Percentiles rank a stretch among this genome's conserved stretches.
phyloP scores from a whole-genome alignment of 1,139 yeast species.

The Taphrina betulina region DNA sequence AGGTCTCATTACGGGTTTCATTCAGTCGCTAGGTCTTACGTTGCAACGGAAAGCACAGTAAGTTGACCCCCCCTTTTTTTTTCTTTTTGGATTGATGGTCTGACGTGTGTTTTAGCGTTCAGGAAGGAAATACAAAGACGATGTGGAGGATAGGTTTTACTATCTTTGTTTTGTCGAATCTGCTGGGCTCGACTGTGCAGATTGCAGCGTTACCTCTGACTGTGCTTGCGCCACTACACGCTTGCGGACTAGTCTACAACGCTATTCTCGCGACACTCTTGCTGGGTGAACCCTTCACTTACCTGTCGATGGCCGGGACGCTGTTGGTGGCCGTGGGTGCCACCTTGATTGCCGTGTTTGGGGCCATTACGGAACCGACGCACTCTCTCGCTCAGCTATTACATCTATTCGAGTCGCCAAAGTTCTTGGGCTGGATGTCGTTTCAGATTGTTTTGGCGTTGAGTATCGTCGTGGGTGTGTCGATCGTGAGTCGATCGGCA shows the following conservation, averaged over 20 bases:
- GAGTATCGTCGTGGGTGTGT: slow-evolving; percentile 39
- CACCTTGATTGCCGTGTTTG: slow-evolving; percentile 72
- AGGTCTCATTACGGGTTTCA: slow-evolving; percentile 73
- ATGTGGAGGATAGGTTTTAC: slow-evolving; percentile 76
- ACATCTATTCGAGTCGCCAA: slow-evolving; percentile 46
- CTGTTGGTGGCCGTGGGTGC: slow-evolving; percentile 72
- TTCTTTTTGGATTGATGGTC: no score
- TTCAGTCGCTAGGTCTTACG: slow-evolving; percentile 80
- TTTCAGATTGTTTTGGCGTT: slow-evolving; percentile 43
- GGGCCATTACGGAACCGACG: slow-evolving; percentile 57
- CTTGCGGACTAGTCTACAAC: slow-evolving; percentile 83
- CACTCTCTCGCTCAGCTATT: slow-evolving; percentile 53
- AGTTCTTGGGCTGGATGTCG: slow-evolving; percentile 53
- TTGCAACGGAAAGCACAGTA: slow-evolving; percentile 75
- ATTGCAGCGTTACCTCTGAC: slow-evolving; percentile 80
- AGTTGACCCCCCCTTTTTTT: no score
- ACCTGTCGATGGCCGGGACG: slow-evolving; percentile 53
- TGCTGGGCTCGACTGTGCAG: slow-evolving; percentile 80
- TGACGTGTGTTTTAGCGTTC: slow-evolving; percentile 20
- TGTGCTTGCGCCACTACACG: slow-evolving; percentile 77
- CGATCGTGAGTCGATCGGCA: slow-evolving; percentile 37
- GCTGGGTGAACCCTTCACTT: slow-evolving; percentile 64
- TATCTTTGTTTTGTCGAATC: slow-evolving; percentile 68
- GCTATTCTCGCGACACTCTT: slow-evolving; percentile 69
- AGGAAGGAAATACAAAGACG: slow-evolving; percentile 25